These are phyloP conservation scores for Phaseolus lunatus DNA, from an alignment of 306 rosid species.

Conservation along the genomic window DNA sequence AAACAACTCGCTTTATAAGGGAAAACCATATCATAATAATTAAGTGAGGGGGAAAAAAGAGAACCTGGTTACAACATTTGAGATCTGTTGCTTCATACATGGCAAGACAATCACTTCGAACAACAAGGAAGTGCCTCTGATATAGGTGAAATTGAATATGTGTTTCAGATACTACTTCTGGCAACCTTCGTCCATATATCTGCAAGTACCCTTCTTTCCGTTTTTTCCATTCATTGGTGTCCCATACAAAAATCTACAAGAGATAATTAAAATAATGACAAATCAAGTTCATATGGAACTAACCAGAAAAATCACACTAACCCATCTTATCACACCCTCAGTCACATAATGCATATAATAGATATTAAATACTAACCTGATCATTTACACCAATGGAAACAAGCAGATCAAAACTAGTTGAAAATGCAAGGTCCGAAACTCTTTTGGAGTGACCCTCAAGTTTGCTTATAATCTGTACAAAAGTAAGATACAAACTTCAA, in stretches of 20 bases:
- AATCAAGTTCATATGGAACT: background rate
- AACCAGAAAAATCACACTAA: background rate
- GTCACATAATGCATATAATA: slow-evolving; percentile 8
- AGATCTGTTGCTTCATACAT: slow-evolving; percentile 52
- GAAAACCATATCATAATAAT: background rate
- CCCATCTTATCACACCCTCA: too few species aligned
- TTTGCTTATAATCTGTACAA: slow-evolving; percentile 40
- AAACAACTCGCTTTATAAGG: background rate
- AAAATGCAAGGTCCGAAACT: slow-evolving; percentile 56
- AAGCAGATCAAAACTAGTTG: slow-evolving; percentile 40
- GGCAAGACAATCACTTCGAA: slow-evolving; percentile 43
- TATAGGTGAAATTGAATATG: slow-evolving; percentile 46
- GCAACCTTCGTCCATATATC: slow-evolving; percentile 12
- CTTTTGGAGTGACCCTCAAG: slow-evolving; percentile 45
- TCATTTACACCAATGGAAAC: slow-evolving; percentile 48
- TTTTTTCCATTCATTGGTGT: slow-evolving; percentile 34
- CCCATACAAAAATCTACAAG: slow-evolving; percentile 51
- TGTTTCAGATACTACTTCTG: slow-evolving; percentile 37
- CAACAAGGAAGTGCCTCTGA: slow-evolving; percentile 45
- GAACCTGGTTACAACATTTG: slow-evolving; percentile 47
- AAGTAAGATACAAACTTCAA: slow-evolving; percentile 17
- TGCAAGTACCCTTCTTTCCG: slow-evolving; percentile 28
- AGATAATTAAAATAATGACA: slow-evolving; percentile 6
- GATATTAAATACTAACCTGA: slow-evolving; percentile 47
- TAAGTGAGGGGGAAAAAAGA: slow-evolving; percentile 4